Conservation (phyloP, 2,329 filamentous ascomycete species). For the Colletotrichum chrysophilum region DNA sequence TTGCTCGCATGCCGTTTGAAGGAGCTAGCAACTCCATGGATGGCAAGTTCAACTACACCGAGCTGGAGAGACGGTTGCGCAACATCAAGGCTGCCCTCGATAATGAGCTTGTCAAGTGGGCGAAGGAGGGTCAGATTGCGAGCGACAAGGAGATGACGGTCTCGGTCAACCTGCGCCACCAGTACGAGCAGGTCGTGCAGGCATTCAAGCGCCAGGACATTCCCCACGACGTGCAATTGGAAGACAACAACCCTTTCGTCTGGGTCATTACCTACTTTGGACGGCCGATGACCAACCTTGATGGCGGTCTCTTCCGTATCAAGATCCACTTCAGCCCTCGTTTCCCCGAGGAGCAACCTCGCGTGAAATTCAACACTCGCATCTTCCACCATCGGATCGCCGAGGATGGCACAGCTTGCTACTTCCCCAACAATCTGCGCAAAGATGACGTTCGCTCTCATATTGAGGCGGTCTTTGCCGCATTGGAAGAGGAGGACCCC, state of each 20-base stretch:
- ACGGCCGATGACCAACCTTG: conserved; percentile 88
- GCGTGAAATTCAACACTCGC: conserved; percentile 78
- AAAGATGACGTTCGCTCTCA: conserved; percentile 82
- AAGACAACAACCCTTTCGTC: conserved; percentile 84
- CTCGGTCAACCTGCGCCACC: conserved; percentile 80
- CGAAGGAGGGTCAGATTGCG: conserved; percentile 66
- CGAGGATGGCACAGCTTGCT: conserved; percentile 81
- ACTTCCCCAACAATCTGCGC: conserved; percentile 66
- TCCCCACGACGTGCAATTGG: conserved; percentile 77
- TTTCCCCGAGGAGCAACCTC: conserved; percentile 88
- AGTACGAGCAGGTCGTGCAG: conserved; percentile 82
- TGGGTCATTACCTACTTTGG: conserved; percentile 93
- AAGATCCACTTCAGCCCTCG: conserved; percentile 79
- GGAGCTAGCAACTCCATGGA: conserved; percentile 79
- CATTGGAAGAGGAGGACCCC: conserved; percentile 86
- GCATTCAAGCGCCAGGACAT: conserved; percentile 74
- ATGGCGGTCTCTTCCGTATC: conserved; percentile 88
- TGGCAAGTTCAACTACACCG: conserved; percentile 81
- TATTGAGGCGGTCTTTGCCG: conserved; percentile 80
- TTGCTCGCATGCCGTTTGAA: conserved; percentile 90
- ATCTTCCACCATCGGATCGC: conserved; percentile 91
- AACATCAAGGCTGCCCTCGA: conserved; percentile 74
- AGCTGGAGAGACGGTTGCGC: conserved; percentile 72
- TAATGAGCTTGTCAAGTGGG: conserved; percentile 76
- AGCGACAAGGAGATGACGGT: conserved; percentile 74